Evolutionary conservation across 305 asterid genomes (phyloP), one percentile per base, ranked within the genome.

Genomic region (Fraxinus nigra): DNA sequence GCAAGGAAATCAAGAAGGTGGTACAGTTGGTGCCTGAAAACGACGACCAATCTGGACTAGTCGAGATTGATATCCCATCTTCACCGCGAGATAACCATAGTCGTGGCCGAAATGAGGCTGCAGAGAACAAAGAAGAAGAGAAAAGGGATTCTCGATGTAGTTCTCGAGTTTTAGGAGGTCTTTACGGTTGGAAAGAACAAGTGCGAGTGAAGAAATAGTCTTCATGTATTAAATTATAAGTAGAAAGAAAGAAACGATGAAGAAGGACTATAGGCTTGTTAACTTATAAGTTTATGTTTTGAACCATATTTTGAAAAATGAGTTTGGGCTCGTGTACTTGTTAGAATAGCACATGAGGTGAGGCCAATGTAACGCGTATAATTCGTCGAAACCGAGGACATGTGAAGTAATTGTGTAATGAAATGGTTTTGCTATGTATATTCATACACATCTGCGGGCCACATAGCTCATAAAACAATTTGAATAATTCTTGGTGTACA

Each of bases 1-100:
- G 84, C n/a, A 87, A 82, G 81, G 97, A 94, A 83, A 43, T 81
- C 8, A 93, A 88, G 88, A 89, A 75, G 82, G 72, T 79, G 76
- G 63, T 81, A 0, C 88, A 81, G 33, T 69, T 88, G 85, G 79
- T 84, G 83, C 90, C 89, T 13, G 86, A 80, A 22, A 78, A 24
- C 48, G 59, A 79, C 22, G 65, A 78, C 59, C 77, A 74, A 48
- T 33, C 30, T 70, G 59, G 37, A 4, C 81, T 78, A 13, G 56
- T 61, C 33, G 82, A 38, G 30, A n/a, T 43, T 11, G 89, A 79
- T 24, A 43, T 82, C 76, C 65, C 63, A 4, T 20, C 77, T 8
- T 40, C 81, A 2, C 28, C 54, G 0, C 38, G 4, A n/a, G 72
- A 75, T 35, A 79, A 61, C 2, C 65, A 84, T 11, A 76, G 81